Evolutionary conservation across 768 basidiomycete genomes (phyloP), one percentile per base, ranked within the genome.

Genomic region (Lanmaoa rubissima): DNA sequence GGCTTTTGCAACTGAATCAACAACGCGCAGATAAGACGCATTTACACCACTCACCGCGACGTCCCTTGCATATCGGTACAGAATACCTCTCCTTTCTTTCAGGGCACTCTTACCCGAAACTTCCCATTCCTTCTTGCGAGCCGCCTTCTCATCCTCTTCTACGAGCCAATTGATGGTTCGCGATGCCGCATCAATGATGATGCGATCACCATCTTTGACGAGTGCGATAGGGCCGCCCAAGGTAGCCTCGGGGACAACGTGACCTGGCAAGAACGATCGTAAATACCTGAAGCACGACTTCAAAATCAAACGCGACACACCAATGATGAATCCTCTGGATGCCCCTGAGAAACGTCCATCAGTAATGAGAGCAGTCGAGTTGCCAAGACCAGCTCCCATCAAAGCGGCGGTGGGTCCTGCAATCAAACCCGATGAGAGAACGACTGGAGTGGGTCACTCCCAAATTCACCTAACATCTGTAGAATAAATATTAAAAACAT

Each of bases 321-420:
- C 82, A 54, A 84, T 82, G 67, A 83, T 82, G 69, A 85, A 85
- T 8, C 85, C 85, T 42, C 81, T 76, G 8, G 82, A 89, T 3
- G 92, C 92, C 16, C 92, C 92, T 19, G 88, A 90, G 79, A 94
- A 94, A 17, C 92, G 84, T 48, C 92, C 92, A 68, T 95, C 92
- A 0, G 92, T 95, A 61, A 95, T 86, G 48, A 95, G 78, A 1
- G 89, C 89, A 3, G 89, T 91, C 34, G 84, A 85, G 46, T 82
- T 81, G 42, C 87, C 83, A 26, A 95, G 77, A 28, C 92, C 92
- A 46, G 91, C 91, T 21, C 92, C 92, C 66, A 91, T 86, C 57
- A 95, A 78, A 10, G 91, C 91, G 34, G 82, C 89, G 10, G 93
- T 94, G 2, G 91, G 91, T 19, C 90, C 90, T 65, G 52, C 49